Evolutionary conservation across 2,329 filamentous ascomycete genomes (phyloP), one percentile per base, ranked within the genome.

Genomic region (Botrytis tulipae): DNA sequence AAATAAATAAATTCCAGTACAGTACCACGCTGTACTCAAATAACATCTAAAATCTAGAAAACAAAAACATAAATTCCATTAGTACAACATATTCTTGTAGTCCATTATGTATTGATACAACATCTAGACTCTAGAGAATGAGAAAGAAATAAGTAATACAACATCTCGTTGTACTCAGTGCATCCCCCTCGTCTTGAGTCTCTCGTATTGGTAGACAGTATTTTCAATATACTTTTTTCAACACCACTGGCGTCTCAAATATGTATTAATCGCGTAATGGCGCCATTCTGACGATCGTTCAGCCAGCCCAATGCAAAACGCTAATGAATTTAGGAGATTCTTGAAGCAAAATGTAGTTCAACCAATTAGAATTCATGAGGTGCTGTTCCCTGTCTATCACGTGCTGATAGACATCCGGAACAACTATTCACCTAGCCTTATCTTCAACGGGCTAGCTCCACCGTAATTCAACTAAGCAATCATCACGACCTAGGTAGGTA

Each of bases 221-320:
- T 37, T 42, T 42, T 40, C 51, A 29, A 29, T 9, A 57, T 57
- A 29, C 51, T 57, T 57, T 57, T 57, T 16, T 57, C n/a, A 57
- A 57, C 51, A 57, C n/a, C 51, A 57, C 37, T 42, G 61, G 25
- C 37, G 61, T 44, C 61, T 63, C 61, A 14, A 44, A 44, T 63
- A 44, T 63, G 61, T 32, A 44, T 63, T n/a, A 42, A 63, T 40
- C 18, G 40, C 60, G 37, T 62, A 42, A 62, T n/a, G n/a, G 60
- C 35, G 25, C 59, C 22, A 61, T n/a, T 62, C 35, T 62, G 14
- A 16, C 25, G 22, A 42, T n/a, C 35, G 9, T 29, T 62, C 60
- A 62, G 60, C 35, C 37, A 62, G 60, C 60, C 60, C n/a, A 40
- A 40, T n/a, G 60, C 35, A 62, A 62, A 62, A n/a, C 35, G 25